These are phyloP conservation scores for Leccinum longicurvipes DNA, from an alignment of 768 basidiomycete genomes.

Conservation along the genomic window DNA sequence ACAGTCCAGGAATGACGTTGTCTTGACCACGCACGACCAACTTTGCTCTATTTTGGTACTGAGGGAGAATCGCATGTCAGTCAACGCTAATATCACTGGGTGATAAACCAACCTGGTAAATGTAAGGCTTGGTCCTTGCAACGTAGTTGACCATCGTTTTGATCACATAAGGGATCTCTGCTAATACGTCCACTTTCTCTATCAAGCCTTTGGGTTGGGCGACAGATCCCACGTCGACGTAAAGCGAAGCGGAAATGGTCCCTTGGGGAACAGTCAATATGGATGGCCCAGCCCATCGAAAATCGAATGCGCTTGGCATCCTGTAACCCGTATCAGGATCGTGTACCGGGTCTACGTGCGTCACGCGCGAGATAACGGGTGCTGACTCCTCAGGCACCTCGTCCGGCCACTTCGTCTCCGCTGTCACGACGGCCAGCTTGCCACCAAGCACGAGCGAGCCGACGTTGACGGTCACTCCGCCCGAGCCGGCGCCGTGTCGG, in stretches of 20 bases:
- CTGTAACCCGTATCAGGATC: slow-evolving; percentile 85
- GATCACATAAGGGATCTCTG: slow-evolving; percentile 89
- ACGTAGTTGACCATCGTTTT: slow-evolving; percentile 93
- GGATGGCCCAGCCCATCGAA: slow-evolving; percentile 76
- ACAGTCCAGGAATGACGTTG: slow-evolving; percentile 38
- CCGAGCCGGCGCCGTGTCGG: slow-evolving; percentile 73
- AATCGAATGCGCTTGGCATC: slow-evolving; percentile 65
- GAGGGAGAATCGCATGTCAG: neutral
- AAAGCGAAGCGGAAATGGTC: slow-evolving; percentile 51
- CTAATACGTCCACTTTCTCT: slow-evolving; percentile 92
- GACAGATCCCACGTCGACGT: slow-evolving; percentile 56
- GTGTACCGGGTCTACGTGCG: slow-evolving; percentile 53
- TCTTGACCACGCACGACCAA: slow-evolving; percentile 46
- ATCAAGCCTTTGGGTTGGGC: slow-evolving; percentile 69
- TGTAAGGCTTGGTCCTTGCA: slow-evolving; percentile 88
- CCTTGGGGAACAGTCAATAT: slow-evolving; percentile 51
- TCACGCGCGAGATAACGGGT: slow-evolving; percentile 58
- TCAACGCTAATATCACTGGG: neutral
- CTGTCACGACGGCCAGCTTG: slow-evolving; percentile 72
- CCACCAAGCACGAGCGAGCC: slow-evolving; percentile 81
- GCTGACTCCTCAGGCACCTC: slow-evolving; percentile 49
- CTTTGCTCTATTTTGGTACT: slow-evolving; percentile 61
- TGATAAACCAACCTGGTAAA: slow-evolving; percentile 72
- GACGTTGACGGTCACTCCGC: slow-evolving; percentile 80
- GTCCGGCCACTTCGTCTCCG: slow-evolving; percentile 74